Evolutionary conservation across 2,329 filamentous ascomycete genomes (phyloP), one percentile per base, ranked within the genome.

Genomic region (Aureobasidium sp.): DNA sequence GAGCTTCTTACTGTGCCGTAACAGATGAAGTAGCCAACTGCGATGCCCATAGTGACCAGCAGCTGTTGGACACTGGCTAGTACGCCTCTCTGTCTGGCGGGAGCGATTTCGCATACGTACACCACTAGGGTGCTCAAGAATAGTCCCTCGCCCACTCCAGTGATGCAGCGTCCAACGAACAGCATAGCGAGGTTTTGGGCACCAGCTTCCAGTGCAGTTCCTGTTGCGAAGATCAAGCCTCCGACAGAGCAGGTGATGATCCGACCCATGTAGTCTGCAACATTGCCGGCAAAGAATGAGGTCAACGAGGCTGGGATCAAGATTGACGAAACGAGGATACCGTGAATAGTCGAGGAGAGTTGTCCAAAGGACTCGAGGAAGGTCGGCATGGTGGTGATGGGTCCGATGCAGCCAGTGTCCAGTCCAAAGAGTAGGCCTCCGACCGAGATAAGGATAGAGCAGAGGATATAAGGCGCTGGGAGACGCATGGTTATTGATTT

Each of bases 101-200:
- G 80, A 78, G 1, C 83, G 12, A 87, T 84, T 69, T 87, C 85
- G 63, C 80, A 82, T 29, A 87, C 82, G 65, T 86, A 84, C 5
- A 63, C 62, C 11, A 61, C 56, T 8, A 60, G 39, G 7, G 57
- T 60, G 29, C 62, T 63, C 2, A 63, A n/a, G 64, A 80, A 84
- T 2, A 83, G 69, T 0, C 82, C 82, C 65, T 84, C 78, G 0
- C 84, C 84, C 5, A 84, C 68, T 0, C 83, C 83, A 14, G 77
- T 79, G 2, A 85, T 67, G 0, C 75, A 75, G 1, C 83, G 74
- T 0, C 83, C 83, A 3, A 75, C 71, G 34, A 84, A 72, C 47
- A 85, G 78, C 72, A 82, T 79, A 0, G 73, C 72, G 3, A 85
- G 68, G 4, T 71, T 68, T 2, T 73, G 67, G 1, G 82, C 74